phyloP scores from a whole-genome alignment of 306 rosid genomes.

The Oemleria cerasiformis region DNA sequence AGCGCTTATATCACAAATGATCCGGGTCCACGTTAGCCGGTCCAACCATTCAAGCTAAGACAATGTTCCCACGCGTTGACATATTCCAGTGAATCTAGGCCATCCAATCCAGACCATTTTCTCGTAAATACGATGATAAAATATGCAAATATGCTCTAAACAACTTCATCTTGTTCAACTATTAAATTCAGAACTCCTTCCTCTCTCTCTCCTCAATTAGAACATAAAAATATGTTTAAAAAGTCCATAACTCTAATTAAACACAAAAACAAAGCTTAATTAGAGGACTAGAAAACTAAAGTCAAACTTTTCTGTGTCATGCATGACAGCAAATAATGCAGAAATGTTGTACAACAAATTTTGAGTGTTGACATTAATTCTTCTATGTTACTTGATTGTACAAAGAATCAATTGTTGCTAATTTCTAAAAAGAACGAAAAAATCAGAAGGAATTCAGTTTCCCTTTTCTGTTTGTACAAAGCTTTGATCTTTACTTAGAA shows the following conservation, averaged over 20 bases:
- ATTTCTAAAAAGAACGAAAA: constrained; percentile 6
- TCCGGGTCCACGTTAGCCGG: background rate
- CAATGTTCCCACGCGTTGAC: background rate
- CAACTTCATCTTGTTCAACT: background rate
- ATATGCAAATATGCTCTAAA: background rate
- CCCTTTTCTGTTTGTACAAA: constrained; percentile 3
- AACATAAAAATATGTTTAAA: background rate
- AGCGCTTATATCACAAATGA: no score
- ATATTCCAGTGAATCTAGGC: background rate
- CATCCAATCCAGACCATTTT: constrained; percentile 3
- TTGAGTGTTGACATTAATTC: background rate
- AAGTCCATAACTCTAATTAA: background rate
- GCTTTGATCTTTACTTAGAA: constrained; percentile 24
- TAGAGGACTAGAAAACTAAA: background rate
- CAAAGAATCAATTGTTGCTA: background rate
- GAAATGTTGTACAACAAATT: background rate
- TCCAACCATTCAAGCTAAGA: background rate
- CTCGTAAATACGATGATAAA: background rate
- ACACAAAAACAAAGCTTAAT: background rate
- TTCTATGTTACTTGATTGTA: background rate
- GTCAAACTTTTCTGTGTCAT: background rate
- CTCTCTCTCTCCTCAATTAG: background rate
- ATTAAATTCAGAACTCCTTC: background rate
- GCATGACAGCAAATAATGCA: constrained; percentile 7
- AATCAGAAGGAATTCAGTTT: constrained; percentile 2